Base-by-base conservation (phyloP, 306 rosid species). In the Sesbania bispinosa region DNA sequence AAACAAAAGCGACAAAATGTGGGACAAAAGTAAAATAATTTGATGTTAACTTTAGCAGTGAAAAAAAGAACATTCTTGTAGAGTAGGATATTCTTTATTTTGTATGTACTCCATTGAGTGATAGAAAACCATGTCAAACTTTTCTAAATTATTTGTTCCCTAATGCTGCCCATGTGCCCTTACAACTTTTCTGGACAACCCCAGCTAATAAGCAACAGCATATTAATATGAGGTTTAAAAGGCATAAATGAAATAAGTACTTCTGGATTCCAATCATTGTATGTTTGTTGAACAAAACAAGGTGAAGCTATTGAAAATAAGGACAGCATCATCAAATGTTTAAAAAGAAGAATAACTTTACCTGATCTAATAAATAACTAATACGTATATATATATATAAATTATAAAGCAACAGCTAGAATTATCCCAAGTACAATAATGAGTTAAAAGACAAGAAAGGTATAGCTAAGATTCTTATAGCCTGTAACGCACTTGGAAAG, bases 131-230 rank as follows among this genome's bases (percentile, higher is more conserved):
- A 36, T 66, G 24, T 52, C 64, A 78, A 81, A 36, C 62, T 69
- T 63, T 14, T 75, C 65, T 20, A 76, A 83, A 77, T 50, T 63
- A 73, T 38, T 72, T 79, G 77, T 83, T 80, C 53, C 79, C 57
- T 41, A 46, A 70, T 77, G 67, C 66, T 80, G 35, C 77, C 83
- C 97, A 88, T 83, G 89, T 83, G 88, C 82, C 69, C 66, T 55
- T 55, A 39, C 29, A 46, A 53, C 51, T 9, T 75, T 88, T 81
- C 69, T 65, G 76, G 84, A 75, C 76, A 69, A 73, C 70, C 78
- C 75, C 79, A 80, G 77, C 50, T 66, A 73, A 76, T 76, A 73
- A 33, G 78, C 53, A 77, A 62, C 62, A 55, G 41, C 79, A 61
- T 57, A 59, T 53, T 59, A 67, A 73, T 59, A 71, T 52, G 53